These are phyloP conservation scores for Fusarium robinianum DNA, from an alignment of 2,329 filamentous ascomycete genomes.

Conservation along the genomic window DNA sequence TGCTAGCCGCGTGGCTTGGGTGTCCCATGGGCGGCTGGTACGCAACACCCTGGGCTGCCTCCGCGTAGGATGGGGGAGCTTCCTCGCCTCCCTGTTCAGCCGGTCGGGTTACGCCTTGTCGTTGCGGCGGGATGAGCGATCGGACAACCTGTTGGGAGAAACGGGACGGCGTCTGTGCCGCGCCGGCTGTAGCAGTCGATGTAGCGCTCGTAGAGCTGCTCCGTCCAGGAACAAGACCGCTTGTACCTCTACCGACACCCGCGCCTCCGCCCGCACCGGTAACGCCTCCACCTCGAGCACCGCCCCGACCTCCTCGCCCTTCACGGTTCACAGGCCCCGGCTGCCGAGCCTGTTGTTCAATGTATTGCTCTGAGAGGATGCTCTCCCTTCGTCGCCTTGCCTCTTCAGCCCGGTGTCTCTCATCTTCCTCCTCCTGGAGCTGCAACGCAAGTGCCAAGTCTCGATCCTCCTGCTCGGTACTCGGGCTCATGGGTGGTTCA, in stretches of 20 bases:
- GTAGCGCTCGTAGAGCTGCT: conserved; percentile 32
- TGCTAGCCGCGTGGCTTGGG: conserved; percentile 52
- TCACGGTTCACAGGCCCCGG: conserved; percentile 33
- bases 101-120: conserved; percentile 43
- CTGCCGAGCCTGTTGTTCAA: conserved; percentile 63
- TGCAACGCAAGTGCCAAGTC: conserved; percentile 88
- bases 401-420: conserved; percentile 69
- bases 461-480: conserved; percentile 75
- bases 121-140: conserved; percentile 46
- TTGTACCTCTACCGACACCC: conserved; percentile 11
- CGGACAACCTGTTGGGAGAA: conserved; percentile 47
- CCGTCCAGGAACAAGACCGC: conserved; percentile 30
- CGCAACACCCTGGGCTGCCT: conserved; percentile 55
- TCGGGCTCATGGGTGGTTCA: conserved; percentile 44
- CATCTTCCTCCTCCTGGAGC: conserved; percentile 92
- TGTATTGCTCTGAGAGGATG: conserved; percentile 69
- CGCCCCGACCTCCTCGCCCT: conserved; percentile 22
- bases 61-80: conserved; percentile 62
- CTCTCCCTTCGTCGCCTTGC: conserved; percentile 68
- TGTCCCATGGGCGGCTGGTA: conserved; percentile 59
- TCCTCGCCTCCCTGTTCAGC: conserved; percentile 51
- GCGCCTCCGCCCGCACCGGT: not conserved
- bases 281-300: conserved; percentile 20
- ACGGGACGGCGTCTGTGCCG: conserved; percentile 21
- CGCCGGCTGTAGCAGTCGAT: conserved; percentile 22